Evolutionary conservation across 2,329 filamentous ascomycete genomes (phyloP).

Genomic region (Pochonia chlamydosporia): DNA sequence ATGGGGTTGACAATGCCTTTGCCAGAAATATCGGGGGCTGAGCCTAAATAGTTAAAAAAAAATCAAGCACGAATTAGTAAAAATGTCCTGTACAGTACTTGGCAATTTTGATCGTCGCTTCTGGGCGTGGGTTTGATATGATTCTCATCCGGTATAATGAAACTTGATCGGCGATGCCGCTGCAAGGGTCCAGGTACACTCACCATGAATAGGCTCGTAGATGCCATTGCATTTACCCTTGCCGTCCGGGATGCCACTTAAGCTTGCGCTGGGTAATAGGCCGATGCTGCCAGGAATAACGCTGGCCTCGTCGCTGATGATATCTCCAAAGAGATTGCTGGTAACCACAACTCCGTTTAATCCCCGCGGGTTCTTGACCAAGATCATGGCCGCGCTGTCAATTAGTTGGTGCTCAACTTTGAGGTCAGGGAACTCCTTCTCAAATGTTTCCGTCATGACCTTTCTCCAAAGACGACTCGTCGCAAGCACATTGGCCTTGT

Average conservation of each 20-base stretch:
- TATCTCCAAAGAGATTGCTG: slow-evolving; percentile 93
- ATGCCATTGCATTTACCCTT: slow-evolving; percentile 85
- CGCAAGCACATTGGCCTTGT: slow-evolving; percentile 95
- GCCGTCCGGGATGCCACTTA: slow-evolving; percentile 81
- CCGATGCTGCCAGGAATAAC: slow-evolving; percentile 91
- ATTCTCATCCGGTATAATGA: neutral
- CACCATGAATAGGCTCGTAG: slow-evolving; percentile 96
- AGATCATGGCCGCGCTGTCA: slow-evolving; percentile 93
- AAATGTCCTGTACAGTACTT: too few species aligned
- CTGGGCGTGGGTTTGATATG: too few species aligned
- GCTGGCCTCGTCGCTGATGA: slow-evolving; percentile 90
- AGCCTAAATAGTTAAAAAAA: slow-evolving; percentile 44
- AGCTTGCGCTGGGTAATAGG: slow-evolving; percentile 78
- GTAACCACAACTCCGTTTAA: slow-evolving; percentile 90
- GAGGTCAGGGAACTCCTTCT: slow-evolving; percentile 81
- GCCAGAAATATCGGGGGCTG: slow-evolving; percentile 88
- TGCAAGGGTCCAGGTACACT: slow-evolving; percentile 12
- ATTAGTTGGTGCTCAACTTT: slow-evolving; percentile 86
- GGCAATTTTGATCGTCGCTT: too few species aligned
- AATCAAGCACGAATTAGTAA: too few species aligned
- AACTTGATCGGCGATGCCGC: neutral
- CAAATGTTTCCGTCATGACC: slow-evolving; percentile 78
- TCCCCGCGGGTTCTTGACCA: slow-evolving; percentile 86
- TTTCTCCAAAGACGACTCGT: slow-evolving; percentile 87
- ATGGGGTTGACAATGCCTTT: slow-evolving; percentile 81